Conservation (phyloP, 805 yeast species). For the Tetrapisispora phaffii region DNA sequence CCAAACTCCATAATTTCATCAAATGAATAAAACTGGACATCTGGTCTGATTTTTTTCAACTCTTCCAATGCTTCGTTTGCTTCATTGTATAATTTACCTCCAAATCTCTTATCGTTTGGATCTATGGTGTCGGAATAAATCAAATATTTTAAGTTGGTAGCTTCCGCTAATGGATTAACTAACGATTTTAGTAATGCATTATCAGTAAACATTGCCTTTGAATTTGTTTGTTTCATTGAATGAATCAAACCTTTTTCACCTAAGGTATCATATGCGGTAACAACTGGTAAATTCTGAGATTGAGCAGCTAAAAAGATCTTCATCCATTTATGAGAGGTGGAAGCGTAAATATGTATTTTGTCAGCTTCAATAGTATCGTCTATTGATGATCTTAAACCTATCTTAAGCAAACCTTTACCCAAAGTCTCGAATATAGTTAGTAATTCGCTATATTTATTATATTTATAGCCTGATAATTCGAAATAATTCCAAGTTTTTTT, state of each 20-base stretch:
- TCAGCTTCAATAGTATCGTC: slow-evolving; percentile 33
- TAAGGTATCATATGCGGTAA: slow-evolving; percentile 94
- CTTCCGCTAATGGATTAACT: slow-evolving; percentile 60
- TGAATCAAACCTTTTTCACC: slow-evolving; percentile 84
- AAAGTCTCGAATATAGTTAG: slow-evolving; percentile 37
- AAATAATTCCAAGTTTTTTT: slow-evolving; percentile 83
- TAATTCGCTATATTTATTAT: slow-evolving; percentile 53
- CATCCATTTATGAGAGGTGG: slow-evolving; percentile 90
- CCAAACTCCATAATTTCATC: slow-evolving; percentile 64
- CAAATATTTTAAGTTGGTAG: slow-evolving; percentile 52
- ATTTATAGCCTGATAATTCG: slow-evolving; percentile 66
- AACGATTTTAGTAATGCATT: slow-evolving; percentile 59
- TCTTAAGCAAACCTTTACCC: slow-evolving; percentile 66
- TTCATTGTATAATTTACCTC: slow-evolving; percentile 49
- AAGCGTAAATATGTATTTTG: slow-evolving; percentile 73
- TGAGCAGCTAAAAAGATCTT: slow-evolving; percentile 71
- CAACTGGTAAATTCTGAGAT: slow-evolving; percentile 73
- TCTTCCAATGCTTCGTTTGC: slow-evolving; percentile 49
- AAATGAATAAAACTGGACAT: slow-evolving; percentile 53
- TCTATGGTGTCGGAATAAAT: slow-evolving; percentile 60
- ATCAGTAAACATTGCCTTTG: slow-evolving; percentile 76
- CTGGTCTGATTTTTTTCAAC: slow-evolving; percentile 61
- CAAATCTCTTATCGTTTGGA: slow-evolving; percentile 48
- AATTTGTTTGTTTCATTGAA: slow-evolving; percentile 72
- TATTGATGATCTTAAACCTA: slow-evolving; percentile 59